A percentile compares a stretch with the other conserved stretches of the same genome.
Conservation (phyloP, 306 rosid genomes). For the Ormosia semicastrata region DNA sequence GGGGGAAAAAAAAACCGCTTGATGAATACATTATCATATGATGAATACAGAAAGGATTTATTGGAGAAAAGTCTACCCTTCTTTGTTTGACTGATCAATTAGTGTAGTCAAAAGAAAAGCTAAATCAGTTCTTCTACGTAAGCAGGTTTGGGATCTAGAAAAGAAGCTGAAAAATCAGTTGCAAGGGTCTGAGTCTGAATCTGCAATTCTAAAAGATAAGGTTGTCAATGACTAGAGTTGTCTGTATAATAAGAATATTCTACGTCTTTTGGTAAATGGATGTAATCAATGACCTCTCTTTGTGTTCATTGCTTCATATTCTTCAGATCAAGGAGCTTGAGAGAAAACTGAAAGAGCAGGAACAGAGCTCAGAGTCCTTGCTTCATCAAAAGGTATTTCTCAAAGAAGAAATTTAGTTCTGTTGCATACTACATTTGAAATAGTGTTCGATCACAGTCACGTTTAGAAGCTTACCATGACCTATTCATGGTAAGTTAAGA, state of each 20-base stretch:
- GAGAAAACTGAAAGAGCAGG: constrained; percentile 68
- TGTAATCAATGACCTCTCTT: background rate
- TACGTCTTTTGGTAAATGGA: constrained; percentile 2
- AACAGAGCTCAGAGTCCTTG: constrained; percentile 47
- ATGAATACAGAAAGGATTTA: background rate
- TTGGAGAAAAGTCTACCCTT: background rate
- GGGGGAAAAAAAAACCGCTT: background rate
- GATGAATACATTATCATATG: background rate
- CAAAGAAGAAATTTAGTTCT: background rate
- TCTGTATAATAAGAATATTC: background rate
- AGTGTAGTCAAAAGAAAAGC: background rate
- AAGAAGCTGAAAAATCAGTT: constrained; percentile 60
- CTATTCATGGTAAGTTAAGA: background rate
- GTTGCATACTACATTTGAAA: background rate
- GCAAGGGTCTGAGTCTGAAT: constrained; percentile 59
- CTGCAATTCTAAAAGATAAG: constrained; percentile 65
- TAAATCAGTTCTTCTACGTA: constrained; percentile 2
- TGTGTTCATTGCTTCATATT: constrained; percentile 13
- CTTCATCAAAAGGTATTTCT: constrained; percentile 61
- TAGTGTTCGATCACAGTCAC: background rate
- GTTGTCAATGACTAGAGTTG: constrained; percentile 34
- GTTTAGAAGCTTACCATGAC: background rate
- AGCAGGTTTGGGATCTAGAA: constrained; percentile 77
- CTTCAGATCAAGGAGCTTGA: constrained; percentile 69
- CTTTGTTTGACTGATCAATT: constrained; percentile 3